Evolutionary conservation across 495 filamentous ascomycete genomes (phyloP).

Genomic region (Hyaloscypha variabilis): DNA sequence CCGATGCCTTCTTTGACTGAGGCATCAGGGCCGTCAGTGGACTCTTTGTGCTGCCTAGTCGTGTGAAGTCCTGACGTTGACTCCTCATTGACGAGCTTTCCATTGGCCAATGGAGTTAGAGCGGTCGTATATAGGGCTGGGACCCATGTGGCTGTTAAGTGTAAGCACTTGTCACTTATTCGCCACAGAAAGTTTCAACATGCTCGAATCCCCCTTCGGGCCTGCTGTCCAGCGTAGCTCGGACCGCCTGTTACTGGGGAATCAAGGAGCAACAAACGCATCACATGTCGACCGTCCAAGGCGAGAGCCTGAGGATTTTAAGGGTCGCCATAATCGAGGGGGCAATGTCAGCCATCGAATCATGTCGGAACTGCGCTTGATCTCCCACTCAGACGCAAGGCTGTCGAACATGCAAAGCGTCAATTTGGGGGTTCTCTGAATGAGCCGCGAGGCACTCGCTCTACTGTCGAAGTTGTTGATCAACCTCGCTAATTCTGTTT

Average conservation of each 20-base stretch:
- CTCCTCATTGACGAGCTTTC: background rate
- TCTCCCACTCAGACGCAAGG: background rate
- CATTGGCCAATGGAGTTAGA: background rate
- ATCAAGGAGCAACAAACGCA: background rate
- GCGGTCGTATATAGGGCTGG: slow-evolving; percentile 4
- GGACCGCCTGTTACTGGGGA: background rate
- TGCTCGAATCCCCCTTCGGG: background rate
- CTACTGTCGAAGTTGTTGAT: background rate
- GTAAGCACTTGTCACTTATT: slow-evolving; percentile 6
- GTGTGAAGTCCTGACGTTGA: background rate
- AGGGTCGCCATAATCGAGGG: background rate
- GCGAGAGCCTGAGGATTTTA: background rate
- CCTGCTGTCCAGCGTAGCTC: background rate
- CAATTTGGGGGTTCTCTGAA: background rate
- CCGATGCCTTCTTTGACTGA: background rate
- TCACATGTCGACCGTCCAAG: background rate
- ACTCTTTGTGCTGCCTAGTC: background rate
- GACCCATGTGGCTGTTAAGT: slow-evolving; percentile 1
- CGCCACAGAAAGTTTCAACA: slow-evolving; percentile 1
- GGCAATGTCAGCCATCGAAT: background rate
- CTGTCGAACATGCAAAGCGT: background rate
- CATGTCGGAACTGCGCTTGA: background rate
- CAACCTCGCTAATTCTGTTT: background rate
- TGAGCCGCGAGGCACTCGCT: background rate
- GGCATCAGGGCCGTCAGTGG: background rate